These are phyloP conservation scores for Mortierella alpina DNA, from an alignment of 192 early-diverging fungal species.

Conservation along the genomic window DNA sequence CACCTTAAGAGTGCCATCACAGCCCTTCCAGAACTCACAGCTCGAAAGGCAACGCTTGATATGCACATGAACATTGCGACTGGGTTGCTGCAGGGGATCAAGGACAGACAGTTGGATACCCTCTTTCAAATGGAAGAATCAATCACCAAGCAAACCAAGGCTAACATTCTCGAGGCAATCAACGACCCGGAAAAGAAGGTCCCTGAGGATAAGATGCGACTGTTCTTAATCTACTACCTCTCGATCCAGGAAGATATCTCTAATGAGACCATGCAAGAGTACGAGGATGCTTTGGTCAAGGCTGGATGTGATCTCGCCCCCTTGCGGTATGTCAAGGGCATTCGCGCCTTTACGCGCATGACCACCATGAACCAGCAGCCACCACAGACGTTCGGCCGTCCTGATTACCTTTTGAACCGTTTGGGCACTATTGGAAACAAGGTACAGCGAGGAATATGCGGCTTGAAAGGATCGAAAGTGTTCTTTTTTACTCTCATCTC, in stretches of 20 bases:
- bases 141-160: conserved; percentile 83
- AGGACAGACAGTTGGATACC: conserved; percentile 92
- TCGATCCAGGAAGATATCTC: conserved; percentile 74
- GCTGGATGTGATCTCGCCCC: conserved; percentile 82
- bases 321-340: conserved; percentile 85
- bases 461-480: too few species aligned
- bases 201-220: conserved; percentile 89
- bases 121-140: conserved; percentile 96
- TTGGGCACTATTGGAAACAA: conserved; percentile 80
- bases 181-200: conserved; percentile 84
- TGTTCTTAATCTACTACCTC: conserved; percentile 91
- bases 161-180: conserved; percentile 83
- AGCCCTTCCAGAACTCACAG: conserved; percentile 94
- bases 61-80: conserved; percentile 99
- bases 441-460: conserved; percentile 46
- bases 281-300: conserved; percentile 79
- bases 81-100: conserved; percentile 85
- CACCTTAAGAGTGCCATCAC: conserved; percentile 91
- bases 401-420: conserved; percentile 64
- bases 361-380: conserved; percentile 62
- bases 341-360: conserved; percentile 72
- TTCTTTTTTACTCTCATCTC: neutral
- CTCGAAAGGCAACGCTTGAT: conserved; percentile 91
- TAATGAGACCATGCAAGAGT: conserved; percentile 87
- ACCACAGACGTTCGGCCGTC: conserved; percentile 60